Base-by-base conservation (phyloP, 2,329 filamentous ascomycete genomes). In the Nigrospora oryzae region DNA sequence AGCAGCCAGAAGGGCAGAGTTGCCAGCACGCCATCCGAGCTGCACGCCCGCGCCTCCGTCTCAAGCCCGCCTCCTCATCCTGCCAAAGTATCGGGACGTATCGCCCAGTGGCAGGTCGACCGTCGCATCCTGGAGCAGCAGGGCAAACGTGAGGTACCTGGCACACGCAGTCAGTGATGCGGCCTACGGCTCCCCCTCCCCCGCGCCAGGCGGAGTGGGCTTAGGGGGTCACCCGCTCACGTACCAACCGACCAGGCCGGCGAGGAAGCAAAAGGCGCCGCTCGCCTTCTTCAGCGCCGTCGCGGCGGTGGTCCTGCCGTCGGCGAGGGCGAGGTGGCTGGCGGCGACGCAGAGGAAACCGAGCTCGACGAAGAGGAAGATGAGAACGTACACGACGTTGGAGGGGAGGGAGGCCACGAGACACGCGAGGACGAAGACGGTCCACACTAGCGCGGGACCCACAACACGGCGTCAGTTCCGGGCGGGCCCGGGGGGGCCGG, bases 221-320 rank as follows among this genome's bases (percentile, higher is more conserved):
- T 35, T 8, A 10, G n/a, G 12, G n/a, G 12, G 12, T 13, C 5
- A 10, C 12, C 10, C 33, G n/a, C 8, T 35, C n/a, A 37, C 54
- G 32, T 42, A 55, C 56, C 55, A 59, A 38, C 55, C 55, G 11
- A 53, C 42, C 14, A 58, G 51, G 5, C 56, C 56, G 11, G 56
- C 55, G 1, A 59, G 37, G 36, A 58, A 58, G 10, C 51, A 56
- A 19, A 54, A 54, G 1, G 48, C 55, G 6, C 56, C 56, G 2
- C 51, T 53, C 0, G 53, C 38, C 34, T 58, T 56, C 38, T 56
- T 56, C 4, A 59, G 38, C 1, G 40, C 42, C 2, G 43, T 34
- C 5, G 52, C 50, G 1, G 48, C 42, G 1, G 38, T 31, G 1
- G 31, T 12, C 10, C 56, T 46, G 3, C 55, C 56, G 12, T 58